Percentiles rank a stretch among this genome's conserved stretches.
Conservation (phyloP, 257 asterid genomes). For the Solanum pennellii region DNA sequence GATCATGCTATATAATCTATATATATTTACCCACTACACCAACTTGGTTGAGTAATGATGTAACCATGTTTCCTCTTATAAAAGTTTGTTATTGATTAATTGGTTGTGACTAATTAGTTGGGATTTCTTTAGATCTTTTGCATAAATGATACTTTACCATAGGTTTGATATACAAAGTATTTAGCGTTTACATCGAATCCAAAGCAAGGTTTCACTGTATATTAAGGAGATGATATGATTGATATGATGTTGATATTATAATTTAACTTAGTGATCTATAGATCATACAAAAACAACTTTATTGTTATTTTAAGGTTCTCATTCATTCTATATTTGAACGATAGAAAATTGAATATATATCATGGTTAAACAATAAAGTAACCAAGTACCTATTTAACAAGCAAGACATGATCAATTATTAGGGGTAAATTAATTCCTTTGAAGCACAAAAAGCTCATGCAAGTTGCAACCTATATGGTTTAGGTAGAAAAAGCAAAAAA, state of each 20-base stretch:
- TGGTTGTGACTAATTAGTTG: neutral
- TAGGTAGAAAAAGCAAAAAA: neutral
- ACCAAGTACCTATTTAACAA: neutral
- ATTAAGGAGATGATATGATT: fast-evolving
- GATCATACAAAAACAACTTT: neutral
- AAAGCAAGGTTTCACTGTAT: neutral
- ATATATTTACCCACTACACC: neutral
- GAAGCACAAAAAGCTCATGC: neutral
- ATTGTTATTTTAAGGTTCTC: neutral
- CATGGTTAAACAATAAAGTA: neutral
- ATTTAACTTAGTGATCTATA: neutral
- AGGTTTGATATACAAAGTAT: neutral
- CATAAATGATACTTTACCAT: neutral
- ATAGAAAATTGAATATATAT: neutral
- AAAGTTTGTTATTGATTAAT: neutral
- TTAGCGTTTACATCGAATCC: fast-evolving
- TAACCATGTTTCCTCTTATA: neutral
- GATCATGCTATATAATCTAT: neutral
- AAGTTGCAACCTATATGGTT: neutral
- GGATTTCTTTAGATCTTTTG: neutral
- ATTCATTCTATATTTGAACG: neutral
- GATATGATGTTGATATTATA: neutral
- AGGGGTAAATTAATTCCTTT: neutral
- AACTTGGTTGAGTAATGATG: neutral
- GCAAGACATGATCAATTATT: neutral